Percentiles rank a stretch among this genome's conserved stretches.
These are phyloP conservation scores for Colletotrichum salicis DNA, from an alignment of 2,329 filamentous ascomycete genomes.

Conservation along the genomic window DNA sequence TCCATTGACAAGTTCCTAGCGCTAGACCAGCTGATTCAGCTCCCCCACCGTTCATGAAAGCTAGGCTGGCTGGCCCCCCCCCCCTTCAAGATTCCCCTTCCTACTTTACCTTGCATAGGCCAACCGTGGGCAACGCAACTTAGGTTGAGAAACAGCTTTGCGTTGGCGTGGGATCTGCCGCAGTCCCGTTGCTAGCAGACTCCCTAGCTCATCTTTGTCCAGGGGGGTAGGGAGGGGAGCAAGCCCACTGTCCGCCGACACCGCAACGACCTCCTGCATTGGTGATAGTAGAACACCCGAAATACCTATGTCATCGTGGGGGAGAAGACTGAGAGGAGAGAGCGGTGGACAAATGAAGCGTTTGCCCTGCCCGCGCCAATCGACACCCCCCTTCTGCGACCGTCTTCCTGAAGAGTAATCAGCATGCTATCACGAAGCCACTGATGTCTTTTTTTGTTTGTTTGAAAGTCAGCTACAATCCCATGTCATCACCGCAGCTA, in stretches of 20 bases:
- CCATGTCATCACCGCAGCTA: neutral
- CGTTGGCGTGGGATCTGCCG: slow-evolving; percentile 19
- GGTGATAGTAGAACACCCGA: slow-evolving; percentile 12
- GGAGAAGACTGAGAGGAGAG: neutral
- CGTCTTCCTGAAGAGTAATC: neutral
- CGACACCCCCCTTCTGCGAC: slow-evolving; percentile 17
- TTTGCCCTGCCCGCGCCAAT: slow-evolving; percentile 28
- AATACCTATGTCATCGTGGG: slow-evolving; percentile 20
- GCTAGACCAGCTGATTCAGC: neutral
- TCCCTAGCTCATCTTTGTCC: slow-evolving; percentile 19
- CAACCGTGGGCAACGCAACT: neutral
- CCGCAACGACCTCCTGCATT: slow-evolving; percentile 24
- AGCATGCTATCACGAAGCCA: slow-evolving; percentile 4
- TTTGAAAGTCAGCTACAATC: neutral
- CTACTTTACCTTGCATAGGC: neutral
- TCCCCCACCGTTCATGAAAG: neutral
- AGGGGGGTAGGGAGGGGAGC: neutral
- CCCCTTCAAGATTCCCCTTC: neutral
- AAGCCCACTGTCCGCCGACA: slow-evolving; percentile 1
- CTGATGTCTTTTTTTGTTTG: neutral
- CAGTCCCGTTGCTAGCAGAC: slow-evolving; percentile 28
- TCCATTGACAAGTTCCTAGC: neutral
- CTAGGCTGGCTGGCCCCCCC: neutral
- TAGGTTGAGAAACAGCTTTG: neutral
- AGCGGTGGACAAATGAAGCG: neutral